Evolutionary conservation across 2,329 filamentous ascomycete species (phyloP), one percentile per base, ranked within the genome.

Genomic region (Pseudogymnoascus sp.): DNA sequence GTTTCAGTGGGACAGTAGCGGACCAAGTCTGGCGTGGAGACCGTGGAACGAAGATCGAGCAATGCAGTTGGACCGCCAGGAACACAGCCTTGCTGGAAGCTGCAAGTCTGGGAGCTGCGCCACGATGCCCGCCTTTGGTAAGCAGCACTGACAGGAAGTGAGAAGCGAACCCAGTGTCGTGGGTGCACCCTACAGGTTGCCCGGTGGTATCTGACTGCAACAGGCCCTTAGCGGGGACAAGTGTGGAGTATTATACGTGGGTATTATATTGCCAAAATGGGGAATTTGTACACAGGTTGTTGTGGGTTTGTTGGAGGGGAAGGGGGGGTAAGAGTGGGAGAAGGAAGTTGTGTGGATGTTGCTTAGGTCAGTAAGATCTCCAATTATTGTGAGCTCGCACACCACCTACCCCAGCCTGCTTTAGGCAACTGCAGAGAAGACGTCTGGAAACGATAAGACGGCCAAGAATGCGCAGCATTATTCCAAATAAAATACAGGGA

Each of bases 61-160:
- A 31, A 14, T 53, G 14, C 46, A 28, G 46, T 53, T 53, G 23
- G 46, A 53, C 46, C 25, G 46, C 23, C n/a, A 28, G 23, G 46
- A 53, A 53, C 46, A 53, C 46, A 53, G 46, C 46, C 46, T 53
- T 53, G 46, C 46, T 28, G 46, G 16, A 53, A 53, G 46, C 46
- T 53, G 46, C 46, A 53, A 25, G 46, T 53, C 23, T 25, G 23
- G 23, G 46, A 50, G 46, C 46, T 53, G 46, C 46, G 46, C 46
- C 46, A 53, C 46, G 46, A 53, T 53, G 46, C 5, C 46, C 46
- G 14, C 23, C 46, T 53, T 25, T 53, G 46, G 23, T 53, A 53
- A 53, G 46, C 46, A 53, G 46, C 46, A 53, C 46, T 53, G 46
- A 53, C n/a, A 53, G 46, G 46, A 53, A 28, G 46, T 53, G 46